A percentile compares a stretch with the other conserved stretches of the same genome.
Evolutionary conservation across 2,329 filamentous ascomycete genomes (phyloP).

Genomic region (Boeremia exigua): DNA sequence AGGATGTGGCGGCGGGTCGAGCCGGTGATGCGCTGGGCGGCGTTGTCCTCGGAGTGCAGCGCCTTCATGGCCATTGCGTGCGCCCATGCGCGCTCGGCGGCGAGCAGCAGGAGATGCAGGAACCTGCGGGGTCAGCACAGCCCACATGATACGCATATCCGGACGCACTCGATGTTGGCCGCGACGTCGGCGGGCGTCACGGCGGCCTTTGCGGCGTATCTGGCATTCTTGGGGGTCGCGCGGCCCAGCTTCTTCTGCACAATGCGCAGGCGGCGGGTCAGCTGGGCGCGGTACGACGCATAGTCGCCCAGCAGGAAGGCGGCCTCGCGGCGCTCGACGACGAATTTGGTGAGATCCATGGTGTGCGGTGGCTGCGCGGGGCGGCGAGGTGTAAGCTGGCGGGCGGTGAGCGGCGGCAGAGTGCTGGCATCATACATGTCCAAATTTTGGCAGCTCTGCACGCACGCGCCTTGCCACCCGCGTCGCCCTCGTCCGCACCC

Average conservation of each 20-base stretch:
- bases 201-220: conserved; percentile 74
- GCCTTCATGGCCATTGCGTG: conserved; percentile 95
- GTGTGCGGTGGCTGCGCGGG: conserved; percentile 2
- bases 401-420: too few species aligned
- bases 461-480: conserved; percentile 15
- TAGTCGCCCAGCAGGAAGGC: conserved; percentile 90
- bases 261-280: conserved; percentile 81
- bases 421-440: too few species aligned
- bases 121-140: conserved; percentile 25
- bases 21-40: conserved; percentile 75
- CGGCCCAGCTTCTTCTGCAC: conserved; percentile 84
- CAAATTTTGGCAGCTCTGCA: not conserved
- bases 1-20: conserved; percentile 86
- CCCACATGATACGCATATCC: too few species aligned
- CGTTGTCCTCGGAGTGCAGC: conserved; percentile 75
- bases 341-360: conserved; percentile 91
- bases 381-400: not conserved
- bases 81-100: conserved; percentile 90
- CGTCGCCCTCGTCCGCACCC: too few species aligned
- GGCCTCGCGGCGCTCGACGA: conserved; percentile 79
- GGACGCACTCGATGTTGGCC: conserved; percentile 78
- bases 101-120: conserved; percentile 73
- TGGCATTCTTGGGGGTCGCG: conserved; percentile 82
- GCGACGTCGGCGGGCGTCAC: conserved; percentile 78
- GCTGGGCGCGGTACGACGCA: conserved; percentile 78